Base-by-base conservation (phyloP, 176 grass and related monocot species). In the Dendrocalamus sinicus region DNA sequence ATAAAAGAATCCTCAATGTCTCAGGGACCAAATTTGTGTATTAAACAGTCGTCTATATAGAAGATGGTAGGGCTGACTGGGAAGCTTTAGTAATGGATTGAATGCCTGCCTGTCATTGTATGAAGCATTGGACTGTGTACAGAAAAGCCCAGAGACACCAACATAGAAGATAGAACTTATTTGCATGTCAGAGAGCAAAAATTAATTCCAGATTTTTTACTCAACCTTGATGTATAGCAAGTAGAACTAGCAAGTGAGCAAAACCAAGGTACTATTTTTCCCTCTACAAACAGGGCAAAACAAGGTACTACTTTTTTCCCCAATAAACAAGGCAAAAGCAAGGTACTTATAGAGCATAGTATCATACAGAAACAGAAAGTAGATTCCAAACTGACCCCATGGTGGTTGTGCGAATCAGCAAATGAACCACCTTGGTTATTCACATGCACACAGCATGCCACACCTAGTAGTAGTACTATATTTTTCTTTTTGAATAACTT, bases 1-100 rank as follows among this genome's bases (percentile, higher is more conserved):
- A 44, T 12, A 52, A 70, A 81, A 55, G 28, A 81, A 72, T 62
- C 12, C 20, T 79, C 24, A 83, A 41, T 20, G 47, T 81, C 50
- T 51, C 8, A 70, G 10, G 58, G 30, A 37, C 68, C 48, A 23
- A 69, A 16, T 32, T 74, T 52, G 63, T 20, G 47, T 37, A 73
- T 45, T 47, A 32, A 12, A 16, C 6, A 8, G 23, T 58, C 24
- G 9, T 58, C 64, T 26, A 58, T 45, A 43, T 30, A 15, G 52
- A 90, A 51, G 63, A 68, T 67, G 76, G 66, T 69, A 68, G 20
- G 22, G 26, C 41, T 87, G 52, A 35, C 19, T 20, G 43, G 28
- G 19, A 79, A 37, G 60, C 1, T 17, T 45, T 66, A 45, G 47
- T 44, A 10, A 30, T 75, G 35, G 40, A 75, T 12, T 54, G 5